A percentile compares a stretch with the other conserved stretches of the same genome.
Conservation (phyloP, 2,329 filamentous ascomycete genomes). For the Biscogniauxia marginata region DNA sequence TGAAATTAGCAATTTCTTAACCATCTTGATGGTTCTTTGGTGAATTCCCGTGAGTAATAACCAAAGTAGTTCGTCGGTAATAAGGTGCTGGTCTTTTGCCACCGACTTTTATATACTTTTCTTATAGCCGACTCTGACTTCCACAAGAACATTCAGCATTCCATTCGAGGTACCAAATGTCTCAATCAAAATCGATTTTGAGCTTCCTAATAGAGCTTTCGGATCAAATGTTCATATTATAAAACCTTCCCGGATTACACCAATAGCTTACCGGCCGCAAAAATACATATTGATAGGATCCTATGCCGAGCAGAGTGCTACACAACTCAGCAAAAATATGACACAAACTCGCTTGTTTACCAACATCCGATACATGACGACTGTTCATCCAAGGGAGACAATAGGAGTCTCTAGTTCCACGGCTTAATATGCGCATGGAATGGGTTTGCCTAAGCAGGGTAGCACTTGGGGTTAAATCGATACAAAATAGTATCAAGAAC, state of each 20-base stretch:
- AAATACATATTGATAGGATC: neutral
- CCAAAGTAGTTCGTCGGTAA: neutral
- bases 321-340: neutral
- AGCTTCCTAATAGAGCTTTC: neutral
- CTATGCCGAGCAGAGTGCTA: neutral
- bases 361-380: neutral
- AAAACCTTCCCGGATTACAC: neutral
- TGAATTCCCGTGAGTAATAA: neutral
- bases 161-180: neutral
- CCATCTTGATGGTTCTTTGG: neutral
- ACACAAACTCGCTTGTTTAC: neutral
- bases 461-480: neutral
- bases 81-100: neutral
- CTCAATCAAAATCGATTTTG: neutral
- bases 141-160: neutral
- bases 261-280: neutral
- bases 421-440: neutral
- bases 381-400: neutral
- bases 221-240: neutral
- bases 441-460: neutral
- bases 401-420: neutral
- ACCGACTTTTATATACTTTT: neutral
- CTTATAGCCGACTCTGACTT: neutral
- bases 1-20: neutral
- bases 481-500: neutral